phyloP scores from a whole-genome alignment of 1,139 yeast genomes.

The Kurtzmaniella quercitrusa region DNA sequence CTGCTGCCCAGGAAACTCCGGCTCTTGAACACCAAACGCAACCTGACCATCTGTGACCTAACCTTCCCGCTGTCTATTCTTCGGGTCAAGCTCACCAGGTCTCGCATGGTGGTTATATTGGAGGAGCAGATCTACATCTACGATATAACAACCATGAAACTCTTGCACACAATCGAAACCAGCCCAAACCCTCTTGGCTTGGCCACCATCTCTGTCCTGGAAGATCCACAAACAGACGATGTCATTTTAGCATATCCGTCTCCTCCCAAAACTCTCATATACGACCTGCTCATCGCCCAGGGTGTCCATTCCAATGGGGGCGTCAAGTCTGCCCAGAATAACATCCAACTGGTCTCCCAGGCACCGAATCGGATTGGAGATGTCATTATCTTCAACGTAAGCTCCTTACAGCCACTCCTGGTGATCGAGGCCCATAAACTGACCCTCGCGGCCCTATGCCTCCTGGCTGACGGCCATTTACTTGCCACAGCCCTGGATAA shows the following conservation, averaged over 20 bases:
- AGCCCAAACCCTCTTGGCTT: slow-evolving; percentile 62
- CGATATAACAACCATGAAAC: slow-evolving; percentile 82
- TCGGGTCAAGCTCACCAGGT: slow-evolving; percentile 71
- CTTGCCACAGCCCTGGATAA: slow-evolving; percentile 94
- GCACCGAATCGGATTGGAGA: slow-evolving; percentile 69
- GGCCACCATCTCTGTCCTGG: slow-evolving; percentile 63
- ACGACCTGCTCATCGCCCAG: slow-evolving; percentile 38
- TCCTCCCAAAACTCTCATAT: slow-evolving; percentile 53
- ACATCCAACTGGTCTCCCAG: slow-evolving; percentile 41
- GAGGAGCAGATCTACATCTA: slow-evolving; percentile 86
- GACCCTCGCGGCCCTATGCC: slow-evolving; percentile 69
- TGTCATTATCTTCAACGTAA: slow-evolving; percentile 78
- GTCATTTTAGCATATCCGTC: slow-evolving; percentile 85
- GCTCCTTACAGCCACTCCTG: slow-evolving; percentile 74
- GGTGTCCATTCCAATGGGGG: slow-evolving; percentile 47
- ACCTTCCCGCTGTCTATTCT: slow-evolving; percentile 83
- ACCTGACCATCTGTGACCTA: slow-evolving; percentile 74
- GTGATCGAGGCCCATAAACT: slow-evolving; percentile 94
- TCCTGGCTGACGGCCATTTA: slow-evolving; percentile 76
- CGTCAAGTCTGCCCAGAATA: slow-evolving; percentile 36
- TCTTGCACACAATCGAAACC: slow-evolving; percentile 85
- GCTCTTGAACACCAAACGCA: slow-evolving; percentile 75
- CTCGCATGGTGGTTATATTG: slow-evolving; percentile 69
- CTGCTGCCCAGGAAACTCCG: slow-evolving; percentile 78
- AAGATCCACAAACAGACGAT: slow-evolving; percentile 34